These are phyloP conservation scores for Conticribra guillardii DNA, from an alignment of 108 stramenopile genomes.

Conservation along the genomic window DNA sequence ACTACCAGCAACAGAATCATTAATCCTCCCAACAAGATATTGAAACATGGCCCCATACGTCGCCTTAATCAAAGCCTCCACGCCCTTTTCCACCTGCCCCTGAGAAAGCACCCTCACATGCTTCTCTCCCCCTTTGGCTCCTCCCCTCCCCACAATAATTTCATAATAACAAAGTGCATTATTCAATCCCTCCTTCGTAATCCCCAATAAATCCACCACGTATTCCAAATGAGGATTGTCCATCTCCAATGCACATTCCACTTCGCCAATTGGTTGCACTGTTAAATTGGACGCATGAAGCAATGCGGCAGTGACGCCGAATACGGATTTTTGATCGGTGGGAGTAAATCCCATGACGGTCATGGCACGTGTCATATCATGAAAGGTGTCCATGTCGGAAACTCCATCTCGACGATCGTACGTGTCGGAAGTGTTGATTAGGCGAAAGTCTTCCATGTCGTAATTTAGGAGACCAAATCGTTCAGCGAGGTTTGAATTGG, in stretches of 20 bases:
- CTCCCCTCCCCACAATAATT: slow-evolving; percentile 26
- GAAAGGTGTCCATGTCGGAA: slow-evolving; percentile 73
- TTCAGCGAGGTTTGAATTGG: slow-evolving; percentile 4
- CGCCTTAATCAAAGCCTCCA: slow-evolving; percentile 84
- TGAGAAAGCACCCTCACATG: slow-evolving; percentile 36
- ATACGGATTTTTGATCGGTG: slow-evolving; percentile 64
- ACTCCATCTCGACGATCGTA: slow-evolving; percentile 89
- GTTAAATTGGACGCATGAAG: slow-evolving; percentile 89
- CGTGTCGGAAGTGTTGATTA: slow-evolving; percentile 69
- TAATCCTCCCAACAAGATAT: slow-evolving; percentile 60
- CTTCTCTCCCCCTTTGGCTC: slow-evolving; percentile 19
- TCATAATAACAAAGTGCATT: slow-evolving; percentile 51
- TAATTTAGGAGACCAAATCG: slow-evolving; percentile 51
- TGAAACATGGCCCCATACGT: slow-evolving; percentile 75
- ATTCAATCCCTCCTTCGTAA: slow-evolving; percentile 43
- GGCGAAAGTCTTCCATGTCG: slow-evolving; percentile 71
- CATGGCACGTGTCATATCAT: slow-evolving; percentile 63
- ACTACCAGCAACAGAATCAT: slow-evolving; percentile 73
- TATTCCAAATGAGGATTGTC: slow-evolving; percentile 64
- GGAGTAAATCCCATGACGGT: slow-evolving; percentile 65
- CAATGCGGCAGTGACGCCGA: slow-evolving; percentile 72
- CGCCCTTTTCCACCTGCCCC: slow-evolving; percentile 65
- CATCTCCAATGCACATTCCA: slow-evolving; percentile 58
- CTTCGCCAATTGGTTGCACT: slow-evolving; percentile 52
- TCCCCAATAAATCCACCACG: slow-evolving; percentile 44